Base-by-base conservation (phyloP, 805 yeast species). In the Candida piceae region DNA sequence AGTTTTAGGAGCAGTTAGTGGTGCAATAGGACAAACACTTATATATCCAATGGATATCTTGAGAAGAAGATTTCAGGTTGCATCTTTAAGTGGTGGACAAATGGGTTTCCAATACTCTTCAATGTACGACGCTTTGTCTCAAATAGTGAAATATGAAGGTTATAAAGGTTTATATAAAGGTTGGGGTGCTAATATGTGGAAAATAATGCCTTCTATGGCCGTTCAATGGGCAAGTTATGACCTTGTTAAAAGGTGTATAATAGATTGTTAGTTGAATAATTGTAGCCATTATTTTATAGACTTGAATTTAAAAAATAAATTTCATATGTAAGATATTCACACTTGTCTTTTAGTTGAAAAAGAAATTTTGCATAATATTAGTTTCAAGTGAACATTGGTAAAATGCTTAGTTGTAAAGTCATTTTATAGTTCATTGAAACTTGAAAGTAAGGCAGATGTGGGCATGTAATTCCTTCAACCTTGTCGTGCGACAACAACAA, bases 181-280 rank as follows among this genome's bases (percentile, higher is more conserved):
- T 0, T 66, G 82, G 57, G 70, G 78, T 3, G 93, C 95, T 1
- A 87, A 87, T 54, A 67, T 86, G 57, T 80, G 84, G 68, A 90
- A 89, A 57, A 93, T 90, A 4, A 84, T 87, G 32, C 97, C 97
- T 0, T 80, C 93, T 11, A 90, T 93, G 89, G 97, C 97, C 4
- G 87, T 89, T 13, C 86, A 90, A 42, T 90, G 97, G 96, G 67
- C 88, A 49, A 78, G 84, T 43, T 81, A 78, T 58, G 97, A 94
- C 47, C 62, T 80, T 22, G 67, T 85, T 35, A 76, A 79, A 49
- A 84, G 76, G 16, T 39, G 44, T 43, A 29, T 64, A 16, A 11
- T 21, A 34, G 19, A 6, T 24, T 29, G 29, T 20, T 6, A 20
- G 22, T 20, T n/a, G n/a, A n/a, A n/a, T n/a, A n/a, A n/a, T n/a